Conservation (phyloP, 495 filamentous ascomycete species). For the Astrothelium macrocarpum region DNA sequence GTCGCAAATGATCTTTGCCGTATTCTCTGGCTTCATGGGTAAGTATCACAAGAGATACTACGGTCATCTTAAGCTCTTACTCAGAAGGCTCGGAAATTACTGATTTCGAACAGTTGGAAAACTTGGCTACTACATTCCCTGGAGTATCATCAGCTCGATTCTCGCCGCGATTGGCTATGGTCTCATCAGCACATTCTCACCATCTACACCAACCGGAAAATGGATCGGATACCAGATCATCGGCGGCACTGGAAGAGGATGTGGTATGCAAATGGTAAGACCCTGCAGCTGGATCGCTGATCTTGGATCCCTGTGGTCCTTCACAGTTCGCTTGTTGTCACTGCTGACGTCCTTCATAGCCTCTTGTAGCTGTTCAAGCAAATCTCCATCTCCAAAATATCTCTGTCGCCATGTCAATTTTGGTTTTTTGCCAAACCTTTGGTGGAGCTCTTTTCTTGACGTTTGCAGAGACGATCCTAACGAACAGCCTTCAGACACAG, state of each 20-base stretch:
- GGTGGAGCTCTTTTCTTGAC: conserved; percentile 41
- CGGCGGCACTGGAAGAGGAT: conserved; percentile 36
- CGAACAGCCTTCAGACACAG: conserved; percentile 27
- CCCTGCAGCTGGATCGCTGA: no score
- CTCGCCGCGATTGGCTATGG: conserved; percentile 37
- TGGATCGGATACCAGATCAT: conserved; percentile 55
- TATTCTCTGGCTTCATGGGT: conserved; percentile 13
- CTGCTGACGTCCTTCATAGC: conserved; percentile 8
- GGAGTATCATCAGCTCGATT: conserved; percentile 27
- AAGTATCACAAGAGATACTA: background rate
- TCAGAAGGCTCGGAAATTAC: no score
- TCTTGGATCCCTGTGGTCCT: background rate
- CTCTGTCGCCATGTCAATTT: conserved; percentile 41
- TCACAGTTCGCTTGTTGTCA: background rate
- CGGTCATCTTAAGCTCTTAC: background rate
- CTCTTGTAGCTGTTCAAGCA: conserved; percentile 44
- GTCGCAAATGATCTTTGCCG: conserved; percentile 14
- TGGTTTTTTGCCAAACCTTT: conserved; percentile 44
- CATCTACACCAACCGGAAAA: conserved; percentile 34
- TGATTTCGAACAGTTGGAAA: conserved; percentile 24
- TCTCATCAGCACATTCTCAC: conserved; percentile 41
- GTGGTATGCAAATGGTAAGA: conserved; percentile 17
- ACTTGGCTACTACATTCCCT: conserved; percentile 45
- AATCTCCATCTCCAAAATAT: conserved; percentile 36
- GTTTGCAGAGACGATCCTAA: conserved; percentile 41